phyloP scores from a whole-genome alignment of 2,329 filamentous ascomycete species.

The Exutisphaerella laricina region DNA sequence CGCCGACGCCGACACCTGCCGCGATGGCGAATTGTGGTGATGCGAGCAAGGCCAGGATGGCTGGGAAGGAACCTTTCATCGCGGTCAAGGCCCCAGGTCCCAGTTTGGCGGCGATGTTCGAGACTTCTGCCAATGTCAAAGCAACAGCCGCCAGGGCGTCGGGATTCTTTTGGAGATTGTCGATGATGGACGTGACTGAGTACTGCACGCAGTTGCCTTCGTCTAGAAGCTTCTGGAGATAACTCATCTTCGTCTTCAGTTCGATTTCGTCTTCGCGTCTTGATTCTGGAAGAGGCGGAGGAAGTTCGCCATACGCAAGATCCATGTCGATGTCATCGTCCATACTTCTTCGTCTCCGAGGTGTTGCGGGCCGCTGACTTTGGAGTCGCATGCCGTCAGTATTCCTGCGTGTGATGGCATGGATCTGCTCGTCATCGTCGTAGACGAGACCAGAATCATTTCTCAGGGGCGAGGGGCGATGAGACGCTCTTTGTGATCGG shows the following conservation, averaged over 20 bases:
- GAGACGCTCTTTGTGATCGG: slow-evolving; percentile 11
- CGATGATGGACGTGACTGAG: slow-evolving; percentile 74
- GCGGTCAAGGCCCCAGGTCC: slow-evolving; percentile 70
- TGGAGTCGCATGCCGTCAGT: slow-evolving; percentile 34
- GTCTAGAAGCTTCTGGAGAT: slow-evolving; percentile 70
- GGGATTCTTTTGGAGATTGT: slow-evolving; percentile 72
- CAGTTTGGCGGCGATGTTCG: slow-evolving; percentile 73
- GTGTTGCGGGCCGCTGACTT: slow-evolving; percentile 13
- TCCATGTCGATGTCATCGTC: slow-evolving; percentile 78
- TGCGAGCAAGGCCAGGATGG: slow-evolving; percentile 77
- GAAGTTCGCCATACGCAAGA: slow-evolving; percentile 80
- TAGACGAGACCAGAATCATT: slow-evolving; percentile 19
- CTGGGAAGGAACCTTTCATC: slow-evolving; percentile 75
- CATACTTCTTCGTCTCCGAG: slow-evolving; percentile 35
- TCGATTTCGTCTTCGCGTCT: slow-evolving; percentile 50
- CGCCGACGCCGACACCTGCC: slow-evolving; percentile 77
- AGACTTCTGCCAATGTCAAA: slow-evolving; percentile 85
- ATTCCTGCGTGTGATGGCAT: slow-evolving; percentile 40
- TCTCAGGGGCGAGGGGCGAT: slow-evolving; percentile 29
- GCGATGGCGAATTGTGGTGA: slow-evolving; percentile 94
- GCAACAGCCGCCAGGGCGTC: slow-evolving; percentile 92
- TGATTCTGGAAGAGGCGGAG: slow-evolving; percentile 56
- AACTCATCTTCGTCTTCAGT: slow-evolving; percentile 63
- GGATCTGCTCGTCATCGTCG: slow-evolving; percentile 27
- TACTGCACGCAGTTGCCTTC: slow-evolving; percentile 87